These are phyloP conservation scores for Kwoniella shivajii DNA, from an alignment of 1,284 basidiomycete genomes.

Conservation along the genomic window DNA sequence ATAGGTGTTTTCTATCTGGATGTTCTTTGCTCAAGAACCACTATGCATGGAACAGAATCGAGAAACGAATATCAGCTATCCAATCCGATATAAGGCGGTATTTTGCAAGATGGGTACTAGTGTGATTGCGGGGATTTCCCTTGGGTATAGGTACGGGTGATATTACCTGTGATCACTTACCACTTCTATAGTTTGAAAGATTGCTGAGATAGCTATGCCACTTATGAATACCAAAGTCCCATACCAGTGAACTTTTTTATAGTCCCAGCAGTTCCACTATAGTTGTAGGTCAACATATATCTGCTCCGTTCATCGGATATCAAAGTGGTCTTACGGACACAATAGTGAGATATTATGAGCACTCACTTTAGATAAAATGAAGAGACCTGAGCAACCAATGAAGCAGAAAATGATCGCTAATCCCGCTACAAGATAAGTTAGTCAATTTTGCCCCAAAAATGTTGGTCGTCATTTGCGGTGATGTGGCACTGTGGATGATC, in stretches of 20 bases:
- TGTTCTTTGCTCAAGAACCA: constrained; percentile 54
- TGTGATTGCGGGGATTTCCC: too few relatives aligned
- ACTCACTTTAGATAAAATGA: constrained; percentile 54
- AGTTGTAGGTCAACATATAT: background rate
- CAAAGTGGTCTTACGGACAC: too few relatives aligned
- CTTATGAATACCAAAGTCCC: constrained; percentile 58
- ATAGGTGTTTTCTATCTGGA: constrained; percentile 52
- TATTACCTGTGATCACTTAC: constrained; percentile 45
- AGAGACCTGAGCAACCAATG: constrained; percentile 54
- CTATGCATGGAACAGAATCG: constrained; percentile 10
- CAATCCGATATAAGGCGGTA: too few relatives aligned
- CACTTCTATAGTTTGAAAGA: constrained; percentile 57
- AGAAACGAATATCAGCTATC: background rate
- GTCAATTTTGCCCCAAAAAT: constrained; percentile 33
- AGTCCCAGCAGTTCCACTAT: constrained; percentile 54
- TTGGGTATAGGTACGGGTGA: too few relatives aligned
- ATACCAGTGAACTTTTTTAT: constrained; percentile 56
- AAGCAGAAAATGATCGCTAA: constrained; percentile 55
- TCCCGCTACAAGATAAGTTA: too few relatives aligned
- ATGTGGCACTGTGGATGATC: background rate
- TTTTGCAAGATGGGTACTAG: too few relatives aligned
- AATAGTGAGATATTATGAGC: too few relatives aligned
- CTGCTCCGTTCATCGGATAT: too few relatives aligned
- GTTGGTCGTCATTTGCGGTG: background rate
- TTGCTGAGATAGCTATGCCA: constrained; percentile 55